Percentiles rank a stretch among this genome's conserved stretches.
phyloP scores from a whole-genome alignment of 805 yeast genomes.

The Pichia kluyveri region DNA sequence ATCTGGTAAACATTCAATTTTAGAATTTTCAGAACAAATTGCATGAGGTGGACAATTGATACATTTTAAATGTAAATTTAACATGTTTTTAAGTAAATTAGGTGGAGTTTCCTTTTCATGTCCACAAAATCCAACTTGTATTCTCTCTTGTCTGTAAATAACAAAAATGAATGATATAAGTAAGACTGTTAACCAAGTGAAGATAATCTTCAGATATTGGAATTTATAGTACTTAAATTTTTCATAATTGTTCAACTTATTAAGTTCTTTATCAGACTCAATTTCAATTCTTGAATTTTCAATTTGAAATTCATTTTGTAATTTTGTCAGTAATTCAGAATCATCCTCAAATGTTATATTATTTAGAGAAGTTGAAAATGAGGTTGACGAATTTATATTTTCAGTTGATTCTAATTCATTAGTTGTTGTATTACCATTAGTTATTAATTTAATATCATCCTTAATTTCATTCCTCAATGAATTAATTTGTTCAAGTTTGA shows the following conservation, averaged over 20 bases:
- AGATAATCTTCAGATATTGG: slow-evolving; percentile 1
- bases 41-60: slow-evolving; percentile 78
- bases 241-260: slow-evolving; percentile 5
- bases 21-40: slow-evolving; percentile 55
- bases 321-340: slow-evolving; percentile 8
- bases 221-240: slow-evolving; percentile 1
- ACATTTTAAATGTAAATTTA: slow-evolving; percentile 60
- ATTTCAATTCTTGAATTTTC: slow-evolving; percentile 16
- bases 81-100: slow-evolving; percentile 21
- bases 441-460: neutral
- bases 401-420: neutral
- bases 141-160: slow-evolving; percentile 44
- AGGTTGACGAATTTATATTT: neutral
- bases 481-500: slow-evolving; percentile 1
- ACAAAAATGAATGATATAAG: slow-evolving; percentile 6
- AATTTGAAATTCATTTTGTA: slow-evolving; percentile 16
- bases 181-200: slow-evolving; percentile 1
- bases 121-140: slow-evolving; percentile 71
- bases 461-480: neutral
- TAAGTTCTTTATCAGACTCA: slow-evolving; percentile 17
- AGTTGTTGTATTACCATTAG: no score
- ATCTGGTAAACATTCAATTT: slow-evolving; percentile 66
- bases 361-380: neutral
- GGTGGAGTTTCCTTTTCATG: slow-evolving; percentile 32
- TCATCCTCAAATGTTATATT: slow-evolving; percentile 3